Evolutionary conservation across 2,329 filamentous ascomycete species (phyloP).

Genomic region (Penicillium freii): DNA sequence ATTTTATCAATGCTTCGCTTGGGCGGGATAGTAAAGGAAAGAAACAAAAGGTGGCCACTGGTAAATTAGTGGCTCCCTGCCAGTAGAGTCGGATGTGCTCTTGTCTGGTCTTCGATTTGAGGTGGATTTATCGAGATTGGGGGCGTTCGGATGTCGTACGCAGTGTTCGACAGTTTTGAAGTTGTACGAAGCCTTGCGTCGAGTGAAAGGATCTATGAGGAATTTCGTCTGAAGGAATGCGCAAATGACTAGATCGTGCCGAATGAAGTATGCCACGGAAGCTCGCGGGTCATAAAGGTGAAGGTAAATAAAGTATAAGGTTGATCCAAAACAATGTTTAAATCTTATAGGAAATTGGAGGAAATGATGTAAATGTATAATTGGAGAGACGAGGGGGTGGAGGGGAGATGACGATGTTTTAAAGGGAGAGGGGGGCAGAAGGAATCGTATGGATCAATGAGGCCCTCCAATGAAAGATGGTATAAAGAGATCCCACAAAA

Average conservation of each 20-base stretch:
- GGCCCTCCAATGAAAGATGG: slow-evolving; percentile 23
- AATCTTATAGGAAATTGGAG: slow-evolving; percentile 10
- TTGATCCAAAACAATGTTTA: background rate
- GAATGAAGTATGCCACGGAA: slow-evolving; percentile 13
- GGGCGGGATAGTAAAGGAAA: background rate
- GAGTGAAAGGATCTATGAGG: background rate
- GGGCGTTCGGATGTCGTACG: background rate
- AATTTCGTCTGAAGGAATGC: background rate
- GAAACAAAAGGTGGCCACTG: background rate
- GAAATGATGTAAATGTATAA: slow-evolving; percentile 12
- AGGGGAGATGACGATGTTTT: slow-evolving; percentile 22
- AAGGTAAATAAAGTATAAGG: slow-evolving; percentile 8
- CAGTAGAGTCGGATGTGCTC: background rate
- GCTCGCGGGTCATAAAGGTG: slow-evolving; percentile 10
- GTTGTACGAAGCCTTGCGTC: background rate
- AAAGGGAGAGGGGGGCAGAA: slow-evolving; percentile 20
- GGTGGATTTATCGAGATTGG: background rate
- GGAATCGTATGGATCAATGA: slow-evolving; percentile 18
- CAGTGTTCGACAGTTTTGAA: background rate
- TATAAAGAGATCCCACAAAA: slow-evolving; percentile 13
- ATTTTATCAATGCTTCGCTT: background rate
- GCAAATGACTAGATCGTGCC: background rate
- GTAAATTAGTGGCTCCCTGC: background rate
- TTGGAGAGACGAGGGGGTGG: slow-evolving; percentile 21
- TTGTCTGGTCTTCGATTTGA: background rate